A percentile compares a stretch with the other conserved stretches of the same genome.
Evolutionary conservation across 2,329 filamentous ascomycete species (phyloP).

Genomic region (Harringtonia lauricola): DNA sequence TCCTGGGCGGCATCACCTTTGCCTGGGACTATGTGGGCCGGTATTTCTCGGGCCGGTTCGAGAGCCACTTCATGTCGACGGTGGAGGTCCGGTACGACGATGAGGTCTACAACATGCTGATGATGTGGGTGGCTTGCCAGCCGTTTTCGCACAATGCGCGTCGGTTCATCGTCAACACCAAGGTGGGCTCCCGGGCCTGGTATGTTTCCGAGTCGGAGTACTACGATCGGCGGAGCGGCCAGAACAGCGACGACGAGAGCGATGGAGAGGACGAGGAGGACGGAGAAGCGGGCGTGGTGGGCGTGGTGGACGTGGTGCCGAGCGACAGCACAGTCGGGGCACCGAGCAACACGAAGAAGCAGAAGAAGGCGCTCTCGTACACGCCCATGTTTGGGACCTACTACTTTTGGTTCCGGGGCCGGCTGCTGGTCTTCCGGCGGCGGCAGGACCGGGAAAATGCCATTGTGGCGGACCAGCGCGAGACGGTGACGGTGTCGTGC

Average conservation of each 20-base stretch:
- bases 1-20: constrained; percentile 36
- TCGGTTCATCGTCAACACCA: constrained; percentile 54
- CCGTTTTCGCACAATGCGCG: constrained; percentile 47
- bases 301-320: too few species aligned
- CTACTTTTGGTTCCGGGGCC: constrained; percentile 55
- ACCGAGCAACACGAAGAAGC: background rate
- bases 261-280: constrained; percentile 5
- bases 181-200: constrained; percentile 41
- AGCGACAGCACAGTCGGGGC: background rate
- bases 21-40: constrained; percentile 40
- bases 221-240: constrained; percentile 19
- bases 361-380: constrained; percentile 40
- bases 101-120: constrained; percentile 62
- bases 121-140: constrained; percentile 58
- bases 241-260: background rate
- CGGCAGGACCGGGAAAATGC: constrained; percentile 33
- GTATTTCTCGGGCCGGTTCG: constrained; percentile 35
- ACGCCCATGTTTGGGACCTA: constrained; percentile 58
- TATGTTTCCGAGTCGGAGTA: constrained; percentile 32
- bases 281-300: constrained; percentile 1
- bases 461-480: constrained; percentile 27
- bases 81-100: constrained; percentile 59
- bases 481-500: constrained; percentile 49
- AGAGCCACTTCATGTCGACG: constrained; percentile 49
- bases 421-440: constrained; percentile 46